These are phyloP conservation scores for Verticillium dahliae DNA, from an alignment of 2,329 filamentous ascomycete genomes.

Conservation along the genomic window DNA sequence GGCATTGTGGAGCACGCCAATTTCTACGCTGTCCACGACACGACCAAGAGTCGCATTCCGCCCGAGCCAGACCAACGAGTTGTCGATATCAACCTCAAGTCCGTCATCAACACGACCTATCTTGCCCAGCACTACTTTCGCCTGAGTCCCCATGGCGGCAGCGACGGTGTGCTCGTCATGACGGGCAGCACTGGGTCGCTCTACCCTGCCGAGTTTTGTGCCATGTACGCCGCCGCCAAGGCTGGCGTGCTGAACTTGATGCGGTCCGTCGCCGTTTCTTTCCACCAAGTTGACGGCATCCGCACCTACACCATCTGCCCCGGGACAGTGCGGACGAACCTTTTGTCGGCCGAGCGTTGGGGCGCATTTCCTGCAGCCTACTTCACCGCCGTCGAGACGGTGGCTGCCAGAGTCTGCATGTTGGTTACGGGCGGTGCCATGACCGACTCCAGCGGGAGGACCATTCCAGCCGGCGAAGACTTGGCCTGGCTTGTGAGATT, in stretches of 20 bases:
- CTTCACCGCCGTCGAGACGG: conserved; percentile 20
- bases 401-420: conserved; percentile 18
- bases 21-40: conserved; percentile 21
- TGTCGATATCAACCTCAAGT: conserved; percentile 18
- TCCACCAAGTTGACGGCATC: conserved; percentile 18
- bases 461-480: conserved; percentile 12
- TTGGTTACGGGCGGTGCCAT: conserved; percentile 16
- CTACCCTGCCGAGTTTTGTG: conserved; percentile 21
- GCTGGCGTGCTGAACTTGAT: conserved; percentile 24
- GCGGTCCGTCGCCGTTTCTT: conserved; percentile 19
- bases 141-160: conserved; percentile 13
- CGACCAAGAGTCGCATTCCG: conserved; percentile 3
- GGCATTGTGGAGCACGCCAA: conserved; percentile 35
- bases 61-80: conserved; percentile 21
- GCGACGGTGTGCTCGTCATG: conserved; percentile 17
- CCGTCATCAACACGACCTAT: conserved; percentile 28
- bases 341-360: conserved; percentile 20
- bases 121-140: conserved; percentile 28
- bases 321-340: conserved; percentile 21
- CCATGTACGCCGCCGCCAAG: conserved; percentile 25
- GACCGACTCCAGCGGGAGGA: conserved; percentile 16
- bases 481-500: conserved; percentile 21
- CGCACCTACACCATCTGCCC: conserved; percentile 24
- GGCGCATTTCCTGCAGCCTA: conserved; percentile 19
- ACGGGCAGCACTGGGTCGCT: conserved; percentile 20